phyloP scores from a whole-genome alignment of 2,329 filamentous ascomycete species.

The Microthyrium microscopicum region DNA sequence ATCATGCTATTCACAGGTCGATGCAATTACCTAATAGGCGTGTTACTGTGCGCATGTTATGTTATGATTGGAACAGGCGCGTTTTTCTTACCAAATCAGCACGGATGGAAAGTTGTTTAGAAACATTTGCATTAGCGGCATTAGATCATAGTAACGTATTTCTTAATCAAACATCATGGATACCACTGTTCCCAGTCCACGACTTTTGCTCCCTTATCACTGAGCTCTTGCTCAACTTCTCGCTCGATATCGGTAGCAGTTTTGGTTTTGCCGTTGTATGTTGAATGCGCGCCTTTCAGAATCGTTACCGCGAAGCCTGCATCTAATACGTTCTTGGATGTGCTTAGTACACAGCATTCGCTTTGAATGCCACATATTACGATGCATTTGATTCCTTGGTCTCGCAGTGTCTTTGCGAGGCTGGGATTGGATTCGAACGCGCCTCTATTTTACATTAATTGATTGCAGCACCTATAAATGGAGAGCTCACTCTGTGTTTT shows the following conservation, averaged over 20 bases:
- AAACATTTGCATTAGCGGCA: no score
- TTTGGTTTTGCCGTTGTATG: slow-evolving; percentile 4
- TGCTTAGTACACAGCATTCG: slow-evolving; percentile 6
- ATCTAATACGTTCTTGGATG: background rate
- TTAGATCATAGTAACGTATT: no score
- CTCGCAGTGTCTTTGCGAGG: slow-evolving; percentile 5
- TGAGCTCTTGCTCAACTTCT: slow-evolving; percentile 6
- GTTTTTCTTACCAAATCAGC: no score
- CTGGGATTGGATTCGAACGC: slow-evolving; percentile 7
- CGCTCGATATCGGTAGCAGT: slow-evolving; percentile 5
- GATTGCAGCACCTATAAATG: background rate
- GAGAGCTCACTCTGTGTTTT: slow-evolving; percentile 1
- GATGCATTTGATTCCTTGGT: slow-evolving; percentile 1
- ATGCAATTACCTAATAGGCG: background rate
- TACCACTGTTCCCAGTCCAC: slow-evolving; percentile 2
- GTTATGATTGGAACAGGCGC: slow-evolving; percentile 1
- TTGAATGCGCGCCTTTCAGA: slow-evolving; percentile 6
- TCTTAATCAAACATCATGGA: no score
- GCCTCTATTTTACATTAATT: background rate
- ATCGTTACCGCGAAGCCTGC: slow-evolving; percentile 6
- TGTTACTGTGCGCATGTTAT: background rate
- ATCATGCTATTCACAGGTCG: background rate
- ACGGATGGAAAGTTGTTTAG: no score
- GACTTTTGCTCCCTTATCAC: background rate
- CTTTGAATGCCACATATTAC: slow-evolving; percentile 7